Evolutionary conservation across 495 filamentous ascomycete species (phyloP).

Genomic region (Hyaloscypha finlandica): DNA sequence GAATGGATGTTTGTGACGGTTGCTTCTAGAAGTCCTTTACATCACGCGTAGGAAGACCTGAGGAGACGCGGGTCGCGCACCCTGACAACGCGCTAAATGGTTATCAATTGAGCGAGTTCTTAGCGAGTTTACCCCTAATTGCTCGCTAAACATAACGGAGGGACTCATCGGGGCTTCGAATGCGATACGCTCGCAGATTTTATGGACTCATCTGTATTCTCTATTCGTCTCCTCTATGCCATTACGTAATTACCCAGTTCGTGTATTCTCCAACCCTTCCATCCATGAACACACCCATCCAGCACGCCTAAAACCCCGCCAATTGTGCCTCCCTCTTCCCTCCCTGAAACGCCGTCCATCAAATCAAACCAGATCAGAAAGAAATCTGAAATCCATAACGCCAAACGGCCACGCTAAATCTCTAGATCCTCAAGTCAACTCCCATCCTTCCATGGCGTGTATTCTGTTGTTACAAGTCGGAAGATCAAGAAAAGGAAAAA

Average conservation of each 20-base stretch:
- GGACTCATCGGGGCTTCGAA: too few relatives aligned
- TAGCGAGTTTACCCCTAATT: too few relatives aligned
- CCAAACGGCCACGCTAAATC: slow-evolving; percentile 9
- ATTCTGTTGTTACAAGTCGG: background rate
- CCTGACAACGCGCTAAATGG: too few relatives aligned
- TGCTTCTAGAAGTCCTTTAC: background rate
- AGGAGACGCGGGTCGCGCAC: background rate
- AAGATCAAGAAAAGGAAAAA: background rate
- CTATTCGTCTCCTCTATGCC: background rate
- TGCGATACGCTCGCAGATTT: too few relatives aligned
- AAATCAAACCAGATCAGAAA: background rate
- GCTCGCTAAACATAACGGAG: too few relatives aligned
- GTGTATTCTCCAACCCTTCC: background rate
- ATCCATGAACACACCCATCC: background rate
- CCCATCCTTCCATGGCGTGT: background rate
- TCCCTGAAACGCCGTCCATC: background rate
- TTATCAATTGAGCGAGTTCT: too few relatives aligned
- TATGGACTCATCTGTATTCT: background rate
- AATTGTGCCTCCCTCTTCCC: background rate
- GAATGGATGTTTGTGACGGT: background rate
- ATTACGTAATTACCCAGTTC: background rate
- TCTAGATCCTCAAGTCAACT: background rate
- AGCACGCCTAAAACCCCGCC: background rate
- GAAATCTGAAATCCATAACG: background rate
- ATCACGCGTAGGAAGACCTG: background rate